phyloP scores from a whole-genome alignment of 768 basidiomycete genomes.

The Termitomyces sp. region DNA sequence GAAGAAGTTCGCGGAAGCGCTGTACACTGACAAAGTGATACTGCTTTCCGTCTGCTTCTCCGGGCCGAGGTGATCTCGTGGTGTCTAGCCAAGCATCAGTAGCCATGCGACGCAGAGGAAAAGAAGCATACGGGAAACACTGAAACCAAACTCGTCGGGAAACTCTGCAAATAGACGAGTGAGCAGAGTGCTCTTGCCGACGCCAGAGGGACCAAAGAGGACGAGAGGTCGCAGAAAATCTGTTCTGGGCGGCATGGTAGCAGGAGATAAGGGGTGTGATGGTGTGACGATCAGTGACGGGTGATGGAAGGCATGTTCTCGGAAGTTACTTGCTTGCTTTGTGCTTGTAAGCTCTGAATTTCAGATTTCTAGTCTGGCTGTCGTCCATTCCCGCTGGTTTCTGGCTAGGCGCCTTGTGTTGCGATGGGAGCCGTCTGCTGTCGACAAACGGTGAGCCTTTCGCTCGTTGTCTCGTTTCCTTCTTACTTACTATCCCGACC shows the following conservation, averaged over 20 bases:
- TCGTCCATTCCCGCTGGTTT: not conserved
- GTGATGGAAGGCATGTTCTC: not conserved
- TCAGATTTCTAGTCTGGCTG: slow-evolving; percentile 9
- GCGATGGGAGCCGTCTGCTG: slow-evolving; percentile 83
- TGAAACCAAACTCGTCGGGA: slow-evolving; percentile 87
- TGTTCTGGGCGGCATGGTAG: slow-evolving; percentile 16
- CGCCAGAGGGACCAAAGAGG: slow-evolving; percentile 87
- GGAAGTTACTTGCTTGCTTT: not conserved
- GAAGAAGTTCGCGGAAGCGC: slow-evolving; percentile 66
- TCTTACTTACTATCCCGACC: not conserved
- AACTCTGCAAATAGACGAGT: slow-evolving; percentile 72
- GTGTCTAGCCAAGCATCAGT: slow-evolving; percentile 56
- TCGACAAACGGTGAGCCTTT: slow-evolving; percentile 59
- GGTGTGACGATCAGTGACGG: slow-evolving; percentile 6
- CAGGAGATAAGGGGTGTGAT: not conserved
- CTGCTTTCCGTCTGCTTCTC: slow-evolving; percentile 75
- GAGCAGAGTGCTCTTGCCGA: slow-evolving; percentile 91
- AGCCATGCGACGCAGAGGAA: slow-evolving; percentile 6
- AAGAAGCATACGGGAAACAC: slow-evolving; percentile 69
- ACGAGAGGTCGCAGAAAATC: slow-evolving; percentile 72
- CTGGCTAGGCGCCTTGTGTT: slow-evolving; percentile 2
- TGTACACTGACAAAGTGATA: slow-evolving; percentile 80
- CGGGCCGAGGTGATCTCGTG: slow-evolving; percentile 77
- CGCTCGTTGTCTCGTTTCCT: not conserved
- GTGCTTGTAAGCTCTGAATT: not conserved